Evolutionary conservation across 331 rosid genomes (phyloP).

Genomic region (Dryas integrifolia): DNA sequence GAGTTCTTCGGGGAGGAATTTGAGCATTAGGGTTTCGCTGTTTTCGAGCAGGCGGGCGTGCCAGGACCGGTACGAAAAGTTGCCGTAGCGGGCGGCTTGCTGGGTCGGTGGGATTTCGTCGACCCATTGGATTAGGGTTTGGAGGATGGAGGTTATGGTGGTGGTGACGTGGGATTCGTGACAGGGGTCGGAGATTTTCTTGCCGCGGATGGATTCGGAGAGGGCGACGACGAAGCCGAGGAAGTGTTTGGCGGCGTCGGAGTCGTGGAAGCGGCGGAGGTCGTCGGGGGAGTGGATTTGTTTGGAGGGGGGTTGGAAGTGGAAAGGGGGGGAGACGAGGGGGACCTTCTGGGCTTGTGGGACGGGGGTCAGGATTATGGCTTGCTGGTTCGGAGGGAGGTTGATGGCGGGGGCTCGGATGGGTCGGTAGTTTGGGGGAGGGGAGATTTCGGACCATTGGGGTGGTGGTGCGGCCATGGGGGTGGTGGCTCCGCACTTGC

Average conservation of each 20-base stretch:
- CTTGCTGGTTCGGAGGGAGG: conserved; percentile 67
- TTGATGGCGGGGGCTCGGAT: conserved; percentile 85
- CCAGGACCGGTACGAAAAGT: conserved; percentile 74
- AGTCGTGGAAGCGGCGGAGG: conserved; percentile 56
- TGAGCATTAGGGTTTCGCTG: conserved; percentile 48
- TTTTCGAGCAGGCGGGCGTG: conserved; percentile 43
- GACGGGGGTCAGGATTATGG: conserved; percentile 83
- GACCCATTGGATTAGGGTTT: conserved; percentile 61
- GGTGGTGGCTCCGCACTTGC: conserved; percentile 7
- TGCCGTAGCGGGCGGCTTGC: conserved; percentile 78
- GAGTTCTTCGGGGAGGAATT: conserved; percentile 53
- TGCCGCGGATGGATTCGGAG: conserved; percentile 69
- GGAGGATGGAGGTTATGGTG: conserved; percentile 47
- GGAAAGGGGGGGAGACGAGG: conserved; percentile 40
- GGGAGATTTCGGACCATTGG: conserved; percentile 58
- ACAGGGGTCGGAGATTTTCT: conserved; percentile 64
- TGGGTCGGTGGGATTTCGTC: conserved; percentile 76
- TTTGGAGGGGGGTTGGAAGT: conserved; percentile 60
- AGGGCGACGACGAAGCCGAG: conserved; percentile 83
- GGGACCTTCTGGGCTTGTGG: conserved; percentile 77
- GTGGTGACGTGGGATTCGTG: conserved; percentile 42
- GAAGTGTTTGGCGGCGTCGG: conserved; percentile 62
- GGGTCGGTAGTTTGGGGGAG: conserved; percentile 84
- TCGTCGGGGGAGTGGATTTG: conserved; percentile 71
- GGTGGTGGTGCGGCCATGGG: conserved; percentile 36